A percentile compares a stretch with the other conserved stretches of the same genome.
Evolutionary conservation across 1,139 yeast genomes (phyloP).

Genomic region (Blastobotrys aristatus): DNA sequence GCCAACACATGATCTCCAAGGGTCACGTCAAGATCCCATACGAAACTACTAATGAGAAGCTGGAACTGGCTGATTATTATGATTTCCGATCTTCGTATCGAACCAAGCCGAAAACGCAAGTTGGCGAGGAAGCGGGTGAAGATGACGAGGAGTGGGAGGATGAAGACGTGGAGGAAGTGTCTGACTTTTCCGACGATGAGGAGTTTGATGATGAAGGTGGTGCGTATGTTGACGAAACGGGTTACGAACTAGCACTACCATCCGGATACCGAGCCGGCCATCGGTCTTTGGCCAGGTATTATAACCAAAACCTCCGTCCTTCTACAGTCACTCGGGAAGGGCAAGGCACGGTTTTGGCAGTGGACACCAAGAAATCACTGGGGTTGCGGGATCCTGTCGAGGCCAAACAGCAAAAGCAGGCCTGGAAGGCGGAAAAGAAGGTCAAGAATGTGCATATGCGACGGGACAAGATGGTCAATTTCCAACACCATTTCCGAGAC

Average conservation of each 20-base stretch:
- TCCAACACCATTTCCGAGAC: slow-evolving; percentile 90
- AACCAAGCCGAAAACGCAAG: slow-evolving; percentile 19
- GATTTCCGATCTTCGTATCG: slow-evolving; percentile 71
- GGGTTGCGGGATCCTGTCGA: slow-evolving; percentile 40
- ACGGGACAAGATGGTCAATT: slow-evolving; percentile 75
- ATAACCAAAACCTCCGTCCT: slow-evolving; percentile 76
- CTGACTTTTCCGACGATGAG: slow-evolving; percentile 45
- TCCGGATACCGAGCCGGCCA: slow-evolving; percentile 87
- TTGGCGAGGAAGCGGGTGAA: slow-evolving; percentile 28
- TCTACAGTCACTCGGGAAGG: slow-evolving; percentile 74
- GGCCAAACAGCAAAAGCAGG: slow-evolving; percentile 61
- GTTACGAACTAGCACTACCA: slow-evolving; percentile 77
- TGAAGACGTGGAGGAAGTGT: slow-evolving; percentile 40
- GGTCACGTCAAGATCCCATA: slow-evolving; percentile 88
- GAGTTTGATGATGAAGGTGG: slow-evolving; percentile 41
- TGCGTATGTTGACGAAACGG: slow-evolving; percentile 51
- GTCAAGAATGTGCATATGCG: slow-evolving; percentile 68
- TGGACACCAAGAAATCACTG: slow-evolving; percentile 69
- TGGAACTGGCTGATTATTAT: slow-evolving; percentile 75
- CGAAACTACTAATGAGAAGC: slow-evolving; percentile 74
- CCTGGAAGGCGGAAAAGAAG: slow-evolving; percentile 67
- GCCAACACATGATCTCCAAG: slow-evolving; percentile 84
- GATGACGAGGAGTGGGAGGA: slow-evolving; percentile 42
- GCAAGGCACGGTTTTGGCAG: slow-evolving; percentile 90
- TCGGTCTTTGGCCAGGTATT: slow-evolving; percentile 79